Percentiles rank a stretch among this genome's conserved stretches.
Evolutionary conservation across 345 rosid genomes (phyloP).

Genomic region (Kernera saxatilis): DNA sequence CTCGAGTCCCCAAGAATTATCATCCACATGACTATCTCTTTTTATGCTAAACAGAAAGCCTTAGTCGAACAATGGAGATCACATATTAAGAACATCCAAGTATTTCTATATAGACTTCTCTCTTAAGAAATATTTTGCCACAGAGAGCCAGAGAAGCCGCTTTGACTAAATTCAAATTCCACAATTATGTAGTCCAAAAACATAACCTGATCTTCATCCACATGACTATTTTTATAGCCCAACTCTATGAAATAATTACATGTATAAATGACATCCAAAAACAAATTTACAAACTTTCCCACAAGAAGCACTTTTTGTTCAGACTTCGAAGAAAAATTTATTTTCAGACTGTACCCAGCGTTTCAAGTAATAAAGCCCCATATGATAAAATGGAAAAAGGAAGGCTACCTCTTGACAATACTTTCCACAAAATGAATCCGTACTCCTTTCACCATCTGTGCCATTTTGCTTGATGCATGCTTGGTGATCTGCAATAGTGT

Average conservation of each 20-base stretch:
- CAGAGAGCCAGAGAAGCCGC: neutral
- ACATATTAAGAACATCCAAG: neutral
- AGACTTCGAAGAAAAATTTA: neutral
- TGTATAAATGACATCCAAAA: neutral
- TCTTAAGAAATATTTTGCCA: neutral
- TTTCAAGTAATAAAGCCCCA: conserved; percentile 23
- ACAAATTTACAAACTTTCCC: neutral
- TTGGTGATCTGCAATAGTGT: conserved; percentile 63
- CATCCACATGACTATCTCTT: no score
- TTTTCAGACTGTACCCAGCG: neutral
- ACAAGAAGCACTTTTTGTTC: neutral
- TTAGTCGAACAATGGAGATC: neutral
- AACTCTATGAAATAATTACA: neutral
- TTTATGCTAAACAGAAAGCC: neutral
- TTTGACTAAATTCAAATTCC: neutral
- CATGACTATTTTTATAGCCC: no score
- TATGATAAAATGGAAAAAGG: conserved; percentile 33
- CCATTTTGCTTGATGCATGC: conserved; percentile 44
- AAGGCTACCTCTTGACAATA: conserved; percentile 72
- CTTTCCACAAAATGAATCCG: conserved; percentile 65
- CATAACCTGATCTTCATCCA: neutral
- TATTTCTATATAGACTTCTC: neutral
- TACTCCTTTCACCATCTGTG: conserved; percentile 24
- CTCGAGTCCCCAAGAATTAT: neutral
- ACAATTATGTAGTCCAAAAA: neutral